Base-by-base conservation (phyloP, 805 yeast species). In the Saccharomyces eubayanus region DNA sequence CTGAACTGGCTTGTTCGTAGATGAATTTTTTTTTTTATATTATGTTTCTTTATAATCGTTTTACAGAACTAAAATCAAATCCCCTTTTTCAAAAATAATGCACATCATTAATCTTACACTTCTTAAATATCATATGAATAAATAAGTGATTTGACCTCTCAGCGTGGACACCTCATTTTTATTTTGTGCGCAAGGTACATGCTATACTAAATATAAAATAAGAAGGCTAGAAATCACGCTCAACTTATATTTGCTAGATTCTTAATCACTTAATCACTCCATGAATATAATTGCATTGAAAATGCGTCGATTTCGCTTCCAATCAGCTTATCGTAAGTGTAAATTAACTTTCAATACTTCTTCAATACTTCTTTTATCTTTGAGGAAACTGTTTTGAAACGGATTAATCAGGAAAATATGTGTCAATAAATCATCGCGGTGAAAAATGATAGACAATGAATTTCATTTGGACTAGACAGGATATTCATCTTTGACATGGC, bases 121-220 rank as follows among this genome's bases (percentile, higher is more conserved):
- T 24, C n/a, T 24, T 24, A 24, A 59, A 60, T 56, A 58, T 53
- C 54, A 56, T 53, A 58, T 59, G 57, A 58, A 58, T 59, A 61
- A 58, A 24, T 2, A 24, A 24, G 58, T 60, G 21, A 51, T 16
- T 16, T 14, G 28, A 48, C 24, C 30, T 46, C 3, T 24, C 24
- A 24, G 24, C 24, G 3, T 24, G 24, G 24, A 24, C 3, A 2
- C 24, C 24, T 24, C 3, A 24, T 24, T 24, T 3, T 24, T 24
- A 24, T 2, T 24, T 24, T 24, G 24, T 24, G 24, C 24, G 24
- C 3, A 24, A 24, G 24, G 24, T 24, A 24, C 24, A 24, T 24
- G 24, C 3, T 24, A 24, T 24, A 24, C 2, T 3, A 24, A 24
- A 24, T 3, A 24, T 24, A 2, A 3, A 24, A 24, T 24, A 24